Evolutionary conservation across 495 filamentous ascomycete genomes (phyloP).

Genomic region (Aspergillus saccharolyticus): DNA sequence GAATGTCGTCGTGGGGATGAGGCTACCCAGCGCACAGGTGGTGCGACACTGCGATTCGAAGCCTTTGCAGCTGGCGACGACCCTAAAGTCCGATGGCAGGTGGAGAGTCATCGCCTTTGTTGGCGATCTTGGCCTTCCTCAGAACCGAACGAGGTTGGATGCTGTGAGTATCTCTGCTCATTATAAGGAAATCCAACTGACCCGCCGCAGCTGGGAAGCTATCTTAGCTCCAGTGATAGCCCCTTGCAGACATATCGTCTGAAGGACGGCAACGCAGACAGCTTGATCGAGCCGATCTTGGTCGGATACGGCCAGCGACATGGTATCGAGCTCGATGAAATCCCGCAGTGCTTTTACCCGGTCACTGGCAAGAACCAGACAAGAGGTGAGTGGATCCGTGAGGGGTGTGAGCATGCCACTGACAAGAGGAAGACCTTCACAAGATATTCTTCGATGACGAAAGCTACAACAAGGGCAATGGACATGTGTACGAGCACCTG

Average conservation of each 20-base stretch:
- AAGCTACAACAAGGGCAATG: slow-evolving; percentile 60
- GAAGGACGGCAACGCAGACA: slow-evolving; percentile 42
- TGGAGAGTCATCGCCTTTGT: slow-evolving; percentile 54
- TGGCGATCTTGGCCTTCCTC: slow-evolving; percentile 49
- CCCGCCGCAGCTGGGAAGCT: slow-evolving; percentile 30
- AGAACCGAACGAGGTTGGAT: slow-evolving; percentile 31
- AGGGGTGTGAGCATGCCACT: background rate
- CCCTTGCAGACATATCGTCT: slow-evolving; percentile 45
- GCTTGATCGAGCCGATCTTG: slow-evolving; percentile 56
- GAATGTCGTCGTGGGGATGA: slow-evolving; percentile 49
- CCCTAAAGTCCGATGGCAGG: slow-evolving; percentile 52
- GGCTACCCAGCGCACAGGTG: slow-evolving; percentile 56
- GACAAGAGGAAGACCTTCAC: slow-evolving; percentile 42
- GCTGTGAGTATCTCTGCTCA: slow-evolving; percentile 33
- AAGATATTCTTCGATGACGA: slow-evolving; percentile 66
- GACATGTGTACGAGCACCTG: slow-evolving; percentile 58
- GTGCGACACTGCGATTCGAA: slow-evolving; percentile 55
- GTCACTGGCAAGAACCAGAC: slow-evolving; percentile 54
- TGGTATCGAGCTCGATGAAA: slow-evolving; percentile 52
- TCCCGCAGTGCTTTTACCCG: slow-evolving; percentile 56
- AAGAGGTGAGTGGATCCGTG: slow-evolving; percentile 37
- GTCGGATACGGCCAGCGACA: slow-evolving; percentile 50
- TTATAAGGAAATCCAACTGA: slow-evolving; percentile 9
- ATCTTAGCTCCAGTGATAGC: slow-evolving; percentile 29
- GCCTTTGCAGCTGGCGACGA: slow-evolving; percentile 47